A percentile compares a stretch with the other conserved stretches of the same genome.
Evolutionary conservation across 164 flowering plant genomes (phyloP).

Genomic region (Piper longum): DNA sequence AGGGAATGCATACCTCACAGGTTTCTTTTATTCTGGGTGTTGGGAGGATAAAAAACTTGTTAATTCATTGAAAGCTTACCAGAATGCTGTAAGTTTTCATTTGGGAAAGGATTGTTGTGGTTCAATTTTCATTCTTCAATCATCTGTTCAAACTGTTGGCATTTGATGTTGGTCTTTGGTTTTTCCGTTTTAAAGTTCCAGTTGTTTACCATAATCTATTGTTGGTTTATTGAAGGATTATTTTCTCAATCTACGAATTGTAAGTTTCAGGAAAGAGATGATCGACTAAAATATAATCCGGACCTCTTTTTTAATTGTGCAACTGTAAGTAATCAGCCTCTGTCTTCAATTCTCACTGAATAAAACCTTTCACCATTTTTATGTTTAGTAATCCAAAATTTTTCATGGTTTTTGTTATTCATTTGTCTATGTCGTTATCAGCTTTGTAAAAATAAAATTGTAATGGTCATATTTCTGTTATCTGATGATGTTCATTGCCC

Average conservation of each 20-base stretch:
- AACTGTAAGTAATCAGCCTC: constrained; percentile 38
- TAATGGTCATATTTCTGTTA: neutral
- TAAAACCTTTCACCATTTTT: too few species aligned
- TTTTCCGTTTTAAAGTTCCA: neutral
- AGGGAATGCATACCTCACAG: constrained; percentile 83
- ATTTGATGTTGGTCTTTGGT: neutral
- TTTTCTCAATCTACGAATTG: constrained; percentile 4
- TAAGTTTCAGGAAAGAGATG: constrained; percentile 71
- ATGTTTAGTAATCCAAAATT: too few species aligned
- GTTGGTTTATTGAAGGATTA: neutral
- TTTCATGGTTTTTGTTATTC: too few species aligned
- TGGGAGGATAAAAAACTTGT: constrained; percentile 71
- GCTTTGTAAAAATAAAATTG: too few species aligned
- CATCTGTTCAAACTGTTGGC: neutral
- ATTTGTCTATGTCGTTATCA: neutral
- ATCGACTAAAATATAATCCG: constrained; percentile 61
- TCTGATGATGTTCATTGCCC: neutral
- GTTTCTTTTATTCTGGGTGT: constrained; percentile 78
- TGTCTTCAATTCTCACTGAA: neutral
- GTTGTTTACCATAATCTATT: neutral
- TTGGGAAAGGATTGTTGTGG: neutral
- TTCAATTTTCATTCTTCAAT: neutral
- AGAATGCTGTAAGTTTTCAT: constrained; percentile 57
- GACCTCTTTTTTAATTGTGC: constrained; percentile 84
- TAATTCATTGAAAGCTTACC: constrained; percentile 77